Evolutionary conservation across 1,139 yeast species (phyloP).

Genomic region (Insectozyma bohioensis): DNA sequence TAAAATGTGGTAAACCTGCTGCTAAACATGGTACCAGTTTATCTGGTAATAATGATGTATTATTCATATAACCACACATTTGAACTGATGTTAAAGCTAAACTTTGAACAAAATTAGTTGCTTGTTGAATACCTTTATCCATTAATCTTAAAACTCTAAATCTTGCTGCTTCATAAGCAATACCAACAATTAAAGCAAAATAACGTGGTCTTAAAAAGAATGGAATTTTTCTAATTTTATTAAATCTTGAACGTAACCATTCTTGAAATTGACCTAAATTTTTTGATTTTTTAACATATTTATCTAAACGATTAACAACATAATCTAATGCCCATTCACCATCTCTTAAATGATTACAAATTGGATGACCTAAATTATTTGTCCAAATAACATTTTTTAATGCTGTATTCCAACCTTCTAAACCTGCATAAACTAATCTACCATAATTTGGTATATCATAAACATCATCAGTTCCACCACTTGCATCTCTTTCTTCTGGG

Average conservation of each 20-base stretch:
- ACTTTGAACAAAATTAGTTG: slow-evolving; percentile 75
- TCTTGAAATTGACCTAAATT: slow-evolving; percentile 52
- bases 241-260: slow-evolving; percentile 71
- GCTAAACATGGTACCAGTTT: slow-evolving; percentile 74
- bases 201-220: slow-evolving; percentile 82
- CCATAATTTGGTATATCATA: slow-evolving; percentile 78
- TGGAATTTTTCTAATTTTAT: slow-evolving; percentile 67
- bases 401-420: slow-evolving; percentile 88
- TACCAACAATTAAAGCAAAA: slow-evolving; percentile 76
- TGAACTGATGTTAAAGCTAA: slow-evolving; percentile 83
- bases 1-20: slow-evolving; percentile 95
- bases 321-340: slow-evolving; percentile 93
- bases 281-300: slow-evolving; percentile 46
- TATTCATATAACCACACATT: slow-evolving; percentile 75
- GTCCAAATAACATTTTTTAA: slow-evolving; percentile 60
- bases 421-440: slow-evolving; percentile 76
- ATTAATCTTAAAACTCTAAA: slow-evolving; percentile 64
- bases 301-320: slow-evolving; percentile 59
- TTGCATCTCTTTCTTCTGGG: slow-evolving; percentile 82
- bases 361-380: slow-evolving; percentile 81
- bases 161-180: slow-evolving; percentile 80
- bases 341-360: slow-evolving; percentile 74
- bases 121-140: slow-evolving; percentile 45
- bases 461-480: slow-evolving; percentile 68
- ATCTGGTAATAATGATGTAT: slow-evolving; percentile 73